Base-by-base conservation (phyloP, 1,139 yeast genomes). In the Kodamaea ohmeri region DNA sequence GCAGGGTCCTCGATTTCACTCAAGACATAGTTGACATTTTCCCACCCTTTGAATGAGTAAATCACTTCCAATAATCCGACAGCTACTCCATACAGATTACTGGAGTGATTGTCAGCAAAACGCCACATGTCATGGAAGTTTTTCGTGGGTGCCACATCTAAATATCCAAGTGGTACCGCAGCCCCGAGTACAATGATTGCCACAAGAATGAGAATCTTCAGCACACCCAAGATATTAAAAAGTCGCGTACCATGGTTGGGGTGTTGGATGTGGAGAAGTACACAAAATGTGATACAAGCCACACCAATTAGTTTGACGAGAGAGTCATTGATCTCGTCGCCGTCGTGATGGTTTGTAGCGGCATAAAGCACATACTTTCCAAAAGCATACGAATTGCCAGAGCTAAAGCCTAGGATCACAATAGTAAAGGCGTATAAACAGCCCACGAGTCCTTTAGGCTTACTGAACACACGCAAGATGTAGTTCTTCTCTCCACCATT, bases 401-500 rank as follows among this genome's bases (percentile, higher is more conserved):
- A 67, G 45, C 75, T 67, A 46, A 73, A 72, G 1, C 78, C 78
- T 9, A 73, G 52, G 11, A 71, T 41, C 4, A 72, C 76, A 40
- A 72, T 71, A 39, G 67, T 73, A 41, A 72, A 71, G 6, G 77
- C 65, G 48, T 72, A 73, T 1, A 70, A 56, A 44, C 72, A 65
- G 3, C 74, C 74, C 32, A 60, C 56, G 14, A 70, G 49, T 4
- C 73, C 68, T 32, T 52, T 52, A 14, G 72, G 72, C 6, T 44
- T 39, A 15, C 56, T 54, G 44, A 64, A 71, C 0, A 70, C 70
- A 33, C 76, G 52, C 28, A 71, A 61, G n/a, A 73, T 50, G 48
- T 73, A 73, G 51, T 73, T 73, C 56, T 70, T 68, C 49, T 73
- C 78, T 2, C 78, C 78, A 0, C 78, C 78, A 45, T 70, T 71